Evolutionary conservation across 2,329 filamentous ascomycete genomes (phyloP), one percentile per base, ranked within the genome.

Genomic region (Bipolaris gigantea): DNA sequence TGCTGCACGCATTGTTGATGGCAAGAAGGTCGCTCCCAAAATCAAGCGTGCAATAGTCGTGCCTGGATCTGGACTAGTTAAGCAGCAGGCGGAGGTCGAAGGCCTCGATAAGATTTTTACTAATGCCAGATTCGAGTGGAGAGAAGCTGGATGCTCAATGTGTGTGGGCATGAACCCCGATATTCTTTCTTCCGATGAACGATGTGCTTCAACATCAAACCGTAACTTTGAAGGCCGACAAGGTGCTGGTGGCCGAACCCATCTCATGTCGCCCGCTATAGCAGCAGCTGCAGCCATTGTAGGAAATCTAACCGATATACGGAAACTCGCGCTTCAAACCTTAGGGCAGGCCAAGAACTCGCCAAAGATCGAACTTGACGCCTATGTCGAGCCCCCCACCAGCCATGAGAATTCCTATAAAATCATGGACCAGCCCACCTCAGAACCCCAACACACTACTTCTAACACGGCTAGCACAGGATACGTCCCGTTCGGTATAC

Each of bases 121-220:
- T 8, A 90, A 96, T 57, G 92, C 94, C 44, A 94, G 94, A 7
- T 97, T 97, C 63, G 93, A 97, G 75, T 97, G 93, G 93, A 86
- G 94, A 73, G 94, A 99, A 79, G 94, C 94, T 63, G 94, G 94
- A 45, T 99, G 94, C 84, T 96, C 90, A 59, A 99, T 99, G 94
- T 97, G 94, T 74, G 83, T 99, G 50, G 94, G 94, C 73, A 99
- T 99, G 93, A 99, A 99, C 81, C 93, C 94, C 0, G 94, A 99
- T 74, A 97, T 99, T 60, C 84, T 97, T 42, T 86, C 92, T 2
- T 92, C 94, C 49, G 85, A 89, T 74, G 94, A 99, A 79, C 88
- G 94, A 69, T 97, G 94, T 73, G 94, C 94, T 36, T 93, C 89
- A 72, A 97, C 94, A 45, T 95, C 90, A 59, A 97, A 97, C 80